phyloP scores from a whole-genome alignment of 2,329 filamentous ascomycete species.

The Pyrenochaeta sp. region DNA sequence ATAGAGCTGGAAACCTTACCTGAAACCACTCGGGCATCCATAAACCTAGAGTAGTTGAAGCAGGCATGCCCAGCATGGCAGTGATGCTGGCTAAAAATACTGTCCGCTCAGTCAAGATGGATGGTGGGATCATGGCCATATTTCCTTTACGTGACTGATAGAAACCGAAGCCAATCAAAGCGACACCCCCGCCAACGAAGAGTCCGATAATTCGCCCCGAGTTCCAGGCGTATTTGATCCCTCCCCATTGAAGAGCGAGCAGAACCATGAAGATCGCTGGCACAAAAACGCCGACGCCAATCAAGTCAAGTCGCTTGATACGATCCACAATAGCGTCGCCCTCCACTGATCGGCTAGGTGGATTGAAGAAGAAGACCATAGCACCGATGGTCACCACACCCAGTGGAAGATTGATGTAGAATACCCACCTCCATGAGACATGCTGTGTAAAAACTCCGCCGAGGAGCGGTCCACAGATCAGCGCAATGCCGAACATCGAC shows the following conservation, averaged over 20 bases:
- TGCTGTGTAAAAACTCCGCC: constrained; percentile 55
- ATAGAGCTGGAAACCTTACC: not conserved
- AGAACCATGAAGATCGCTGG: constrained; percentile 54
- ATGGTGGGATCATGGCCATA: constrained; percentile 51
- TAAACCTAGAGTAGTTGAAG: constrained; percentile 43
- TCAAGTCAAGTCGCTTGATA: constrained; percentile 54
- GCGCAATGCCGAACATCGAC: constrained; percentile 51
- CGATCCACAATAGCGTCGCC: constrained; percentile 20
- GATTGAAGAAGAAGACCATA: constrained; percentile 21
- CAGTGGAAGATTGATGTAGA: constrained; percentile 58
- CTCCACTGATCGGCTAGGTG: constrained; percentile 24
- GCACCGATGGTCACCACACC: constrained; percentile 35
- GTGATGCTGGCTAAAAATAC: constrained; percentile 38
- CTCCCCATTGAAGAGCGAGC: constrained; percentile 59
- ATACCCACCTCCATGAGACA: constrained; percentile 53
- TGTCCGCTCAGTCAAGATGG: constrained; percentile 48
- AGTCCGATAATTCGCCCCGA: constrained; percentile 56
- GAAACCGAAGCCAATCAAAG: constrained; percentile 50
- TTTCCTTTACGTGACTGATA: constrained; percentile 33
- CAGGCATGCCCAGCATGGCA: constrained; percentile 46
- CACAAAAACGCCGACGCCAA: constrained; percentile 54
- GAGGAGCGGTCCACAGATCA: constrained; percentile 36
- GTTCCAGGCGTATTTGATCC: constrained; percentile 54
- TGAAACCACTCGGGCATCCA: constrained; percentile 35
- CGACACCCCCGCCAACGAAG: constrained; percentile 55